Conservation (phyloP, 2,329 filamentous ascomycete species). For the Hymenoscyphus scutula region DNA sequence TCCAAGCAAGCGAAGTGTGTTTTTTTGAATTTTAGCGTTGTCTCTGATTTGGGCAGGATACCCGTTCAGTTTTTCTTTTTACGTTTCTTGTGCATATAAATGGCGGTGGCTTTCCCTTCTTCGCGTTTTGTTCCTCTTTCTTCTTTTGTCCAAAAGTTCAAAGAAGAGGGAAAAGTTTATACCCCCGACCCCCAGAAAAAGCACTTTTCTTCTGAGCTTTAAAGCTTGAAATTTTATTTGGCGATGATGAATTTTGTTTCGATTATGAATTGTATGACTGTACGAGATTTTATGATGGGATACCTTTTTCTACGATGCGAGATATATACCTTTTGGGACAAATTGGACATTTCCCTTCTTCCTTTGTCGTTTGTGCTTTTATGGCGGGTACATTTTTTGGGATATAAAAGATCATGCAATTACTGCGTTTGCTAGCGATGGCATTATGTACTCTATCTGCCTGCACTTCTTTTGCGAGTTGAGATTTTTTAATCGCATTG, state of each 20-base stretch:
- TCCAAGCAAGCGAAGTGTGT: slow-evolving; percentile 24
- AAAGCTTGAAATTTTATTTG: slow-evolving; percentile 14
- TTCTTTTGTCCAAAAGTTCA: slow-evolving; percentile 23
- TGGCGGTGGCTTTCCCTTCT: slow-evolving; percentile 28
- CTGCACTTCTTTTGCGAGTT: slow-evolving; percentile 24
- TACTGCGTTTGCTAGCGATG: slow-evolving; percentile 29
- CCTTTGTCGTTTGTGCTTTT: not conserved
- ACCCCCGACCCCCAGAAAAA: slow-evolving; percentile 9
- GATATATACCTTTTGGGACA: slow-evolving; percentile 14
- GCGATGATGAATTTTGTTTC: slow-evolving; percentile 25
- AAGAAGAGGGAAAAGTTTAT: slow-evolving; percentile 15
- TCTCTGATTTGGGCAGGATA: slow-evolving; percentile 20
- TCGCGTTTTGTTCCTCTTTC: slow-evolving; percentile 14
- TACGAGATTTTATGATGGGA: slow-evolving; percentile 32
- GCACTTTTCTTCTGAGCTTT: slow-evolving; percentile 16
- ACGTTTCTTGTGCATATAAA: slow-evolving; percentile 26
- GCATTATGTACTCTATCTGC: slow-evolving; percentile 26
- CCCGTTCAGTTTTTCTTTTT: slow-evolving; percentile 19
- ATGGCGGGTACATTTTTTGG: slow-evolving; percentile 13
- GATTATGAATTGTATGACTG: slow-evolving; percentile 33
- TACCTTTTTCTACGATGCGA: slow-evolving; percentile 22
- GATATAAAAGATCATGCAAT: slow-evolving; percentile 25
- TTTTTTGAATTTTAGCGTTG: slow-evolving; percentile 27
- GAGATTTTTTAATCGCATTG: slow-evolving; percentile 24
- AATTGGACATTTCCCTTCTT: slow-evolving; percentile 15